Percentiles rank a stretch among this genome's conserved stretches.
Evolutionary conservation across 768 basidiomycete species (phyloP).

Genomic region (Leucocoprinus leucothites): DNA sequence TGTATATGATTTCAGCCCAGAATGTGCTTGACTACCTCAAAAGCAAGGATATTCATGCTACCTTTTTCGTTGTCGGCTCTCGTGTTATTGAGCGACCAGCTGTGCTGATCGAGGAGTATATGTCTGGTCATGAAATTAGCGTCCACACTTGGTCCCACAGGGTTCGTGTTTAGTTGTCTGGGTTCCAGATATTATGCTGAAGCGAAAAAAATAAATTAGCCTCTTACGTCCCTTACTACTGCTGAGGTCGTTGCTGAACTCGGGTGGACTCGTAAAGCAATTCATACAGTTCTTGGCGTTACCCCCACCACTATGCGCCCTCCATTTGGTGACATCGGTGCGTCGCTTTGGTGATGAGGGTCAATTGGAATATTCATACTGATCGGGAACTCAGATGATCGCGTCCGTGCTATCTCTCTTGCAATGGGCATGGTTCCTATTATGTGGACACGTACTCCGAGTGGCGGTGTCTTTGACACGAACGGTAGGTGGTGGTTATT

Average conservation of each 20-base stretch:
- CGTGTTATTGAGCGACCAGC: slow-evolving; percentile 77
- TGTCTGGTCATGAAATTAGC: slow-evolving; percentile 75
- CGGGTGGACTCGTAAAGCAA: slow-evolving; percentile 87
- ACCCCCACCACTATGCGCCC: slow-evolving; percentile 79
- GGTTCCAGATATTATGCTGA: background rate
- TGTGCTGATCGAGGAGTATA: slow-evolving; percentile 77
- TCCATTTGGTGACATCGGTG: slow-evolving; percentile 79
- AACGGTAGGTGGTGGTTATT: slow-evolving; percentile 46
- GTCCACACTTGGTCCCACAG: slow-evolving; percentile 93
- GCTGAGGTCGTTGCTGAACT: slow-evolving; percentile 90
- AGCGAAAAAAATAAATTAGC: slow-evolving; percentile 29
- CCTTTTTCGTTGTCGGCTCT: slow-evolving; percentile 90
- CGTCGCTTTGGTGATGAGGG: slow-evolving; percentile 1
- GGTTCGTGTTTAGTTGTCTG: slow-evolving; percentile 29
- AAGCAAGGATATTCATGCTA: slow-evolving; percentile 62
- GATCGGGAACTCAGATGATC: slow-evolving; percentile 55
- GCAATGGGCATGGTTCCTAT: slow-evolving; percentile 92
- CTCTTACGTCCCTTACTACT: slow-evolving; percentile 68
- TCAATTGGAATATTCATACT: background rate
- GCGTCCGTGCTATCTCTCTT: slow-evolving; percentile 84
- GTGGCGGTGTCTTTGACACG: slow-evolving; percentile 61
- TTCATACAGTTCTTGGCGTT: slow-evolving; percentile 72
- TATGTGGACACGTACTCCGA: slow-evolving; percentile 77
- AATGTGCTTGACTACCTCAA: slow-evolving; percentile 70
- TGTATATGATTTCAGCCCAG: slow-evolving; percentile 34